A percentile compares a stretch with the other conserved stretches of the same genome.
These are phyloP conservation scores for Pilobolus umbonatus DNA, from an alignment of 192 early-diverging fungal genomes.

Conservation along the genomic window DNA sequence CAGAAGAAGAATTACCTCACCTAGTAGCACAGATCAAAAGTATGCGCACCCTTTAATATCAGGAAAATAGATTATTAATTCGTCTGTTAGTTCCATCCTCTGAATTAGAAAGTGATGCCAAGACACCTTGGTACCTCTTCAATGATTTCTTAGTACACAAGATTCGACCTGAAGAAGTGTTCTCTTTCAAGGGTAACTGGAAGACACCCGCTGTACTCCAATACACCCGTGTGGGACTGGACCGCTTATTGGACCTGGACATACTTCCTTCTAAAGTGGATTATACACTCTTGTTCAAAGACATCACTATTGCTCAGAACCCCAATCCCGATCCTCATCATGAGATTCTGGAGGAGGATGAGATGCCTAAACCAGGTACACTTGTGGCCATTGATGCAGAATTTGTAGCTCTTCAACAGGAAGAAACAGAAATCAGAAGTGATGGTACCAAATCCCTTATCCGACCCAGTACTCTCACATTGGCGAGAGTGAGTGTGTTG, in stretches of 20 bases:
- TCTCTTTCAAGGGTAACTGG: slow-evolving; percentile 52
- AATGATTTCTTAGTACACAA: slow-evolving; percentile 93
- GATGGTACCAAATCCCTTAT: slow-evolving; percentile 86
- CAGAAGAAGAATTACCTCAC: slow-evolving; percentile 59
- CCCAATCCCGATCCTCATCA: slow-evolving; percentile 41
- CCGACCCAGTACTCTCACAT: slow-evolving; percentile 71
- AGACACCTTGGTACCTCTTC: slow-evolving; percentile 79
- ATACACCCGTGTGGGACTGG: slow-evolving; percentile 57
- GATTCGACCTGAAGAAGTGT: slow-evolving; percentile 59
- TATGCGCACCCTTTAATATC: slow-evolving; percentile 23
- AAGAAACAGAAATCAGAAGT: slow-evolving; percentile 85
- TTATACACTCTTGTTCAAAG: slow-evolving; percentile 50
- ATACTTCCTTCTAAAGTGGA: slow-evolving; percentile 38
- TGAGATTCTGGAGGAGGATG: slow-evolving; percentile 48
- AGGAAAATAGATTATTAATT: neutral
- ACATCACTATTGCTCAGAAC: slow-evolving; percentile 59
- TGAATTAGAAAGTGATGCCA: slow-evolving; percentile 26
- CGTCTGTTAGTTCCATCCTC: slow-evolving; percentile 32
- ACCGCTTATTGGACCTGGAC: slow-evolving; percentile 43
- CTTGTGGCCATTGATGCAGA: slow-evolving; percentile 90
- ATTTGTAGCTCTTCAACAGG: slow-evolving; percentile 85
- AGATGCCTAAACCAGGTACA: slow-evolving; percentile 61
- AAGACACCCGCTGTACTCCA: slow-evolving; percentile 66
- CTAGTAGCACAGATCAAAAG: slow-evolving; percentile 66
- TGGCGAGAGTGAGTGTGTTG: slow-evolving; percentile 89